Conservation (phyloP, 192 early-diverging fungal genomes). For the Mortierella claussenii region DNA sequence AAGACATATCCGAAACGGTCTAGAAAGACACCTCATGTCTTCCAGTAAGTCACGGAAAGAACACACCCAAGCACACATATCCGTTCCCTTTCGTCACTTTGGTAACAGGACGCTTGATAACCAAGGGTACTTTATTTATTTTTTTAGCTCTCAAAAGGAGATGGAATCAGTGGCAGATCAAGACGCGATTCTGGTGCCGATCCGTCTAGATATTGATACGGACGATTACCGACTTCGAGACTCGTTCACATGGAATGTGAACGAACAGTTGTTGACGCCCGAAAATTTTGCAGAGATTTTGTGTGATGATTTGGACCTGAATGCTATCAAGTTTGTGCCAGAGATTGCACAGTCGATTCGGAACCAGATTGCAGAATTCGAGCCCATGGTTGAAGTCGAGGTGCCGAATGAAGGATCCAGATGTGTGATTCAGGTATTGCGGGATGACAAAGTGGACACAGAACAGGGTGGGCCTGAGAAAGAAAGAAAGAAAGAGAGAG, state of each 20-base stretch:
- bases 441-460: background rate
- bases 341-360: constrained; percentile 68
- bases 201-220: constrained; percentile 90
- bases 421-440: constrained; percentile 60
- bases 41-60: constrained; percentile 51
- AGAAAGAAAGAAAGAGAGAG: constrained; percentile 6
- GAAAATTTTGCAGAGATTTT: constrained; percentile 88
- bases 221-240: constrained; percentile 89
- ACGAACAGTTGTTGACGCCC: constrained; percentile 82
- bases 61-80: no score
- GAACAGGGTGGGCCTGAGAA: background rate
- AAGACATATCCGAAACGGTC: constrained; percentile 31
- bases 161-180: constrained; percentile 66
- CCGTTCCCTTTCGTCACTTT: background rate
- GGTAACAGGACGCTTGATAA: no score
- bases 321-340: constrained; percentile 56
- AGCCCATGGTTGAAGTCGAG: constrained; percentile 59
- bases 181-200: constrained; percentile 86
- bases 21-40: constrained; percentile 51
- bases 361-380: constrained; percentile 69
- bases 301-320: constrained; percentile 80
- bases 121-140: constrained; percentile 1
- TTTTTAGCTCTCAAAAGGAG: constrained; percentile 53
- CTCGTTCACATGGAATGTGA: constrained; percentile 93
- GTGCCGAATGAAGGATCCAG: constrained; percentile 56